A percentile compares a stretch with the other conserved stretches of the same genome.
Evolutionary conservation across 352 stramenopile genomes (phyloP).

Genomic region (Globisporangium cystogenes): DNA sequence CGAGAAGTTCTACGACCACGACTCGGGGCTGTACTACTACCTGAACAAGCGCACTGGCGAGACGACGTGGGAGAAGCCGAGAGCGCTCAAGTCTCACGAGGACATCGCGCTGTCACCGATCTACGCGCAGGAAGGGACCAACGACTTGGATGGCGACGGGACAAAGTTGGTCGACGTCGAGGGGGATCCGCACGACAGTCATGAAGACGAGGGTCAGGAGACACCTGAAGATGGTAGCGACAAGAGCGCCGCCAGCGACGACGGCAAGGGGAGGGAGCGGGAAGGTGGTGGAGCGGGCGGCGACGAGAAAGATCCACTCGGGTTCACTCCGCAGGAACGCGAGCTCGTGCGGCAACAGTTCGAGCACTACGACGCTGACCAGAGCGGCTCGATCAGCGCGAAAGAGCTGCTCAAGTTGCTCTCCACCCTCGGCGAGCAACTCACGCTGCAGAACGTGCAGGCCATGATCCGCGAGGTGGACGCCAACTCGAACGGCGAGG

Average conservation of each 20-base stretch:
- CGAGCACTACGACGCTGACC: conserved; percentile 52
- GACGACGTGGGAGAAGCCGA: conserved; percentile 73
- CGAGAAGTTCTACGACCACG: conserved; percentile 66
- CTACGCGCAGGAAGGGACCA: conserved; percentile 13
- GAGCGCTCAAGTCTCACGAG: conserved; percentile 32
- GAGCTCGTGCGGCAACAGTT: conserved; percentile 44
- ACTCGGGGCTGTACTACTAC: conserved; percentile 67
- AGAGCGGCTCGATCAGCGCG: conserved; percentile 55
- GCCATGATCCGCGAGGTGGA: conserved; percentile 56
- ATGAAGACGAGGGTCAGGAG: conserved; percentile 12
- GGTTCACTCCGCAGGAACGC: conserved; percentile 37
- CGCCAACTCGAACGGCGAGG: conserved; percentile 48
- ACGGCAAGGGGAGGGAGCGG: no score
- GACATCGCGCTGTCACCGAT: conserved; percentile 41
- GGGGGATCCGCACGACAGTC: conserved; percentile 4
- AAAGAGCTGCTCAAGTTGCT: conserved; percentile 57
- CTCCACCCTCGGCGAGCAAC: conserved; percentile 45
- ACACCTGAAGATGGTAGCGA: conserved; percentile 13
- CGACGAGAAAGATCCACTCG: conserved; percentile 12
- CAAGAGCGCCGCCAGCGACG: no score
- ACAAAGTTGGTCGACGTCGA: conserved; percentile 13
- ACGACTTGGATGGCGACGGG: conserved; percentile 13
- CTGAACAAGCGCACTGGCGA: conserved; percentile 60
- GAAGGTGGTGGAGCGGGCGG: not conserved
- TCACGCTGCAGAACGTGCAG: conserved; percentile 50